phyloP scores from a whole-genome alignment of 345 rosid species.

The Brassica rapa region DNA sequence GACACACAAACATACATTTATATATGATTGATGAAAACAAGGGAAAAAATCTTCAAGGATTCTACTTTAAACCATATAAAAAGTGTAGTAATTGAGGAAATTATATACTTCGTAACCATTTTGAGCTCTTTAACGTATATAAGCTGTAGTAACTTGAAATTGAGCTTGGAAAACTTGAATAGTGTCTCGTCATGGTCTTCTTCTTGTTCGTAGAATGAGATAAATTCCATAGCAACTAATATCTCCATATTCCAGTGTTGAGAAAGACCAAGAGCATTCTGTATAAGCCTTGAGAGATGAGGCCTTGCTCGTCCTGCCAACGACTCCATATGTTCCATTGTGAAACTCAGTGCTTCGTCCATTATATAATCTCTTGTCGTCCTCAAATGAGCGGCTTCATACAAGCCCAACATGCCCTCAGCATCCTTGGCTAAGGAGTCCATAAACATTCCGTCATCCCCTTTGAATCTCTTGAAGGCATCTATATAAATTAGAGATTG shows the following conservation, averaged over 20 bases:
- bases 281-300: constrained; percentile 1
- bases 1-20: not conserved
- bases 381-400: constrained; percentile 43
- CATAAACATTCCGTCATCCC: constrained; percentile 30
- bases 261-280: not conserved
- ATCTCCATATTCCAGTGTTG: constrained; percentile 23
- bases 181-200: constrained; percentile 7
- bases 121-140: constrained; percentile 28
- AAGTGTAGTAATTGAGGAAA: not conserved
- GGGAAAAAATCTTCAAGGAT: not conserved
- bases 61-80: not conserved
- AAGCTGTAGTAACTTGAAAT: constrained; percentile 19
- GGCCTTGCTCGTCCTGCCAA: not conserved
- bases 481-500: constrained; percentile 25
- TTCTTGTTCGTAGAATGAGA: constrained; percentile 27
- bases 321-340: constrained; percentile 19
- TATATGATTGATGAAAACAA: not conserved
- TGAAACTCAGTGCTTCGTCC: constrained; percentile 41
- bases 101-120: constrained; percentile 19
- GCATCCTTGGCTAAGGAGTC: constrained; percentile 23
- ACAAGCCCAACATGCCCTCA: constrained; percentile 44
- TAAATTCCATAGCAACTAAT: not conserved
- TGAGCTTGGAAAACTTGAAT: constrained; percentile 28
- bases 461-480: constrained; percentile 42
- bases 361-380: constrained; percentile 38